Evolutionary conservation across 140 eudicot genomes (phyloP).

Genomic region (Anethum foeniculum): DNA sequence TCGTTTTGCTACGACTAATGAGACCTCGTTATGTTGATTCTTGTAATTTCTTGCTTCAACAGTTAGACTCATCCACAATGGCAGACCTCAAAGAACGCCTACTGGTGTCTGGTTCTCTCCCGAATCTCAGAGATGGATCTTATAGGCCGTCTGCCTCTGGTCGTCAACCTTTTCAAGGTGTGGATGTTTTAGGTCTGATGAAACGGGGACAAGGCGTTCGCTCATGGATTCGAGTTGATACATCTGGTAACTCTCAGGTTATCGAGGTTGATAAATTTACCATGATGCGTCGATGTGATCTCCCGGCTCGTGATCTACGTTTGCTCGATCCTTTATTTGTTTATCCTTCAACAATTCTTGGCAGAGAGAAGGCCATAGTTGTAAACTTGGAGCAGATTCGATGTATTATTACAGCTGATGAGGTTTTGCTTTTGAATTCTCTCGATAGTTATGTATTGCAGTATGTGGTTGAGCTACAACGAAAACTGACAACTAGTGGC

Average conservation of each 20-base stretch:
- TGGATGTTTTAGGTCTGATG: conserved; percentile 70
- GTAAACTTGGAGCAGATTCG: conserved; percentile 98
- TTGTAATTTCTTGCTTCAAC: conserved; percentile 6
- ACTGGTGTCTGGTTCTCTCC: conserved; percentile 60
- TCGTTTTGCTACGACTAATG: background rate
- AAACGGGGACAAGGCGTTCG: conserved; percentile 94
- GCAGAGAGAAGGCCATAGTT: conserved; percentile 97
- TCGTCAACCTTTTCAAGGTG: conserved; percentile 62
- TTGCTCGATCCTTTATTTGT: conserved; percentile 84
- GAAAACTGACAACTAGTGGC: conserved; percentile 50
- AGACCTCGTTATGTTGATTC: background rate
- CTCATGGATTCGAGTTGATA: conserved; percentile 94
- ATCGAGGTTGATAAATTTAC: conserved; percentile 88
- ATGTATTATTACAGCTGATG: conserved; percentile 90
- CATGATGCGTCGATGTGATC: conserved; percentile 90
- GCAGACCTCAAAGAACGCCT: conserved; percentile 74
- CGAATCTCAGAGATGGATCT: conserved; percentile 47
- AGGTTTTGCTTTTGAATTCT: conserved; percentile 77
- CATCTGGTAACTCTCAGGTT: conserved; percentile 66
- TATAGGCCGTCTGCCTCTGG: conserved; percentile 56
- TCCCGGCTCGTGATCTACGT: conserved; percentile 92
- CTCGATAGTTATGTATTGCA: conserved; percentile 79
- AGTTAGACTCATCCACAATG: conserved; percentile 33
- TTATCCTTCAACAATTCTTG: conserved; percentile 89
- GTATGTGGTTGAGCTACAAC: conserved; percentile 83